Conservation (phyloP, 2,329 filamentous ascomycete species). For the Aspergillus sp. region DNA sequence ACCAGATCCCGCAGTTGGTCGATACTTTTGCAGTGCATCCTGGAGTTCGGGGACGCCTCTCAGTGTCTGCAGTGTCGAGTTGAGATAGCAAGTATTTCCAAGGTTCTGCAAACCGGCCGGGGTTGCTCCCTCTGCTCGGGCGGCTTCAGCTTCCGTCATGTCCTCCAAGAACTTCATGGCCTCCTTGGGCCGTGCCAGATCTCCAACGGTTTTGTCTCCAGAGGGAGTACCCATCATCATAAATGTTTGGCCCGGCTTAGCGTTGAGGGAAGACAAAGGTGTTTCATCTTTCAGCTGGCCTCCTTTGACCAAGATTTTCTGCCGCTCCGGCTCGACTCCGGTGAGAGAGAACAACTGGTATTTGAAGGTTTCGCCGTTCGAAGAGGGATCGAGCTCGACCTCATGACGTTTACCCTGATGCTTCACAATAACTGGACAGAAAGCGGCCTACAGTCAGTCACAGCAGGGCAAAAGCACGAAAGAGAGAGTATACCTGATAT, state of each 20-base stretch:
- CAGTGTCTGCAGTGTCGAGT: slow-evolving; percentile 90
- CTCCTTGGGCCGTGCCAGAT: slow-evolving; percentile 66
- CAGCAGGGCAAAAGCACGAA: not conserved
- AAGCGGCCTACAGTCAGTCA: slow-evolving; percentile 15
- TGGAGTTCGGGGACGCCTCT: slow-evolving; percentile 86
- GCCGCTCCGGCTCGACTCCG: slow-evolving; percentile 88
- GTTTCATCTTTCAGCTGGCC: slow-evolving; percentile 94
- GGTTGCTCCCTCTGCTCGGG: slow-evolving; percentile 70
- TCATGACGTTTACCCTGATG: slow-evolving; percentile 94
- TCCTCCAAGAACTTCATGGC: slow-evolving; percentile 86
- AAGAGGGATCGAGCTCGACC: slow-evolving; percentile 76
- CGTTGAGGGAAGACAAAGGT: slow-evolving; percentile 69
- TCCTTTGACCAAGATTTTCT: slow-evolving; percentile 92
- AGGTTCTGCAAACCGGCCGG: slow-evolving; percentile 85
- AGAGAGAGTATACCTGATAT: slow-evolving; percentile 43
- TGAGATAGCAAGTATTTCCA: slow-evolving; percentile 97
- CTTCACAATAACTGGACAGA: slow-evolving; percentile 71
- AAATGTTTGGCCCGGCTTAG: slow-evolving; percentile 78
- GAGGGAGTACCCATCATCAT: slow-evolving; percentile 96
- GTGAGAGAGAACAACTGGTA: slow-evolving; percentile 92
- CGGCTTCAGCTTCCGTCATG: slow-evolving; percentile 90
- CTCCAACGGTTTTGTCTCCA: slow-evolving; percentile 48
- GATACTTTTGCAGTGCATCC: slow-evolving; percentile 62
- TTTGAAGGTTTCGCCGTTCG: slow-evolving; percentile 88
- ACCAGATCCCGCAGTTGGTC: slow-evolving; percentile 24